Evolutionary conservation across 2,329 filamentous ascomycete species (phyloP), one percentile per base, ranked within the genome.

Genomic region (Cytospora paraplurivora): DNA sequence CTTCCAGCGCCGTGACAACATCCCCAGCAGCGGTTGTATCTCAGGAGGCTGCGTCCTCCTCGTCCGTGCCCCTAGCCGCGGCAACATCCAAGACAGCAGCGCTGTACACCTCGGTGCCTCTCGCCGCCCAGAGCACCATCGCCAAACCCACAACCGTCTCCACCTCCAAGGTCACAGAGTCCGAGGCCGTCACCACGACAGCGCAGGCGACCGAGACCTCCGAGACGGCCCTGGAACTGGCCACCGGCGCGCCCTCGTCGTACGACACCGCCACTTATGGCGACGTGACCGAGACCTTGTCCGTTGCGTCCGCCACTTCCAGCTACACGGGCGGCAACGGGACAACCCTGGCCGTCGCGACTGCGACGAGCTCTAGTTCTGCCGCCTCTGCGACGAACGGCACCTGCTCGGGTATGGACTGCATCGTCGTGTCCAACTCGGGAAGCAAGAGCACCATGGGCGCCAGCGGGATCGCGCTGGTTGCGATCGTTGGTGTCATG

Each of bases 351-450:
- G 41, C 58, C 27, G 41, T 54, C 19, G 47, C 63, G 32, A 63
- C 56, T 56, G 47, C 61, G 13, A 50, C 47, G 7, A 7, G 54
- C 15, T 44, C 60, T 8, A 47, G 60, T 7, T 37, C 41, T 7
- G 41, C 55, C 4, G 49, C 58, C 6, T 35, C 57, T 52, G 51
- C 56, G 4, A 2, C 19, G 37, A 59, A 49, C 33, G 32, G 21
- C 38, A 13, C 34, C 1, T 66, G 64, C 56, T 15, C 50, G 7
- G 61, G 57, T 13, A 50, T 66, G 34, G 64, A 63, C 53, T 66
- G 64, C 38, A 63, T 66, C n/a, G 64, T 66, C 27, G 64, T 66
- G 52, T 61, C 56, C 49, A 66, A 47, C 54, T 57, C 61, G 10
- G 64, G 53, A 6, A 34, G 51, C 52, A 63, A 56, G 57, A 50